Evolutionary conservation across 768 basidiomycete genomes (phyloP).

Genomic region (Calocybe cyanea): DNA sequence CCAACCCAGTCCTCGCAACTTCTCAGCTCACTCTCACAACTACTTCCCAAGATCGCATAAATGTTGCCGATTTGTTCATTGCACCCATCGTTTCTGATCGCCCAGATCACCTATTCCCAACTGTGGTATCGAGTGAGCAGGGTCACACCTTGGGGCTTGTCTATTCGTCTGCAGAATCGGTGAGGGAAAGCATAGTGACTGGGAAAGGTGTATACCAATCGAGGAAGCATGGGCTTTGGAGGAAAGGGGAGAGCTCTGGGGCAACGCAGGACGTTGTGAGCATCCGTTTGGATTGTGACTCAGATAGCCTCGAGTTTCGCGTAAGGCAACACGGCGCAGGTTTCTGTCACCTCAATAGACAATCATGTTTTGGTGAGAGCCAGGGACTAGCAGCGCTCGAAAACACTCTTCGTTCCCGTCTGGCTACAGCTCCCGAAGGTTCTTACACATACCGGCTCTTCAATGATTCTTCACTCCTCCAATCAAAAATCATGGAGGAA

Average conservation of each 20-base stretch:
- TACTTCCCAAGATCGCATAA: slow-evolving; percentile 57
- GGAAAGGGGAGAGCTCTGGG: slow-evolving; percentile 95
- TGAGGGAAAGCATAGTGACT: slow-evolving; percentile 81
- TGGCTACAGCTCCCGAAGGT: slow-evolving; percentile 76
- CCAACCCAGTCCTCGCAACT: slow-evolving; percentile 68
- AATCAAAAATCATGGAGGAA: slow-evolving; percentile 96
- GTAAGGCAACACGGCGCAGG: slow-evolving; percentile 88
- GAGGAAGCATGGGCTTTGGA: slow-evolving; percentile 92
- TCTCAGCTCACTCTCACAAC: slow-evolving; percentile 59
- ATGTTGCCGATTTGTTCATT: slow-evolving; percentile 83
- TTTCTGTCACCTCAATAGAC: slow-evolving; percentile 88
- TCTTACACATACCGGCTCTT: slow-evolving; percentile 92
- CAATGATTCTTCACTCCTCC: slow-evolving; percentile 73
- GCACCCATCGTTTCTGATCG: slow-evolving; percentile 82
- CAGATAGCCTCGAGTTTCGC: slow-evolving; percentile 85
- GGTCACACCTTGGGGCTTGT: slow-evolving; percentile 87
- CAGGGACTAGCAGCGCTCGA: slow-evolving; percentile 83
- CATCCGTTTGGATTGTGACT: slow-evolving; percentile 89
- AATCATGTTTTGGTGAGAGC: slow-evolving; percentile 85
- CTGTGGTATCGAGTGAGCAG: slow-evolving; percentile 79
- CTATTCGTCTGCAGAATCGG: slow-evolving; percentile 86
- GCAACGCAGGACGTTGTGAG: slow-evolving; percentile 84
- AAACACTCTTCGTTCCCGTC: slow-evolving; percentile 66
- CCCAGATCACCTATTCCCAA: slow-evolving; percentile 89
- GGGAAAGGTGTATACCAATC: slow-evolving; percentile 96